A percentile compares a stretch with the other conserved stretches of the same genome.
phyloP scores from a whole-genome alignment of 225 moss, liverwort and hornwort genomes.

The Asterella californica region DNA sequence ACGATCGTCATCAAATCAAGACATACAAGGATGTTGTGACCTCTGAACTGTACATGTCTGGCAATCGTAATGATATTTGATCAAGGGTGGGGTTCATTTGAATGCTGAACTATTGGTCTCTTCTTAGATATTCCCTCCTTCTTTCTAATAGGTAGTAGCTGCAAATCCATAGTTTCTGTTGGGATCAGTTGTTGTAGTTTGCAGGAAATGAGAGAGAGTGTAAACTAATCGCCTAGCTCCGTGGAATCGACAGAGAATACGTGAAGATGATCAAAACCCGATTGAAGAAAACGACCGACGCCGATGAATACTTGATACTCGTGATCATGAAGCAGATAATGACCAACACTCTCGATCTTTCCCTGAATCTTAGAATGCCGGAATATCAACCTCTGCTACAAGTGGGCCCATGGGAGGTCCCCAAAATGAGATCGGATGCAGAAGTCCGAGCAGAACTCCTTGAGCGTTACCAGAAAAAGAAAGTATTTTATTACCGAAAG shows the following conservation, averaged over 20 bases:
- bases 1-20: too few species aligned
- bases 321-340: background rate
- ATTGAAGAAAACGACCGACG: background rate
- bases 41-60: too few species aligned
- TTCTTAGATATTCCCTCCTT: too few species aligned
- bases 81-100: too few species aligned
- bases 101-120: too few species aligned
- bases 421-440: background rate
- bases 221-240: too few species aligned
- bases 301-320: background rate
- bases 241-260: background rate
- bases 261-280: background rate
- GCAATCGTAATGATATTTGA: too few species aligned
- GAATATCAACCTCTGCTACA: background rate
- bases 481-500: background rate
- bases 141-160: too few species aligned
- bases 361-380: background rate
- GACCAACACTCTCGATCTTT: background rate
- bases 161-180: too few species aligned
- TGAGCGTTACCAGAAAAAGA: background rate
- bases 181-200: too few species aligned
- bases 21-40: too few species aligned
- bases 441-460: background rate
- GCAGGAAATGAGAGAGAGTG: too few species aligned
- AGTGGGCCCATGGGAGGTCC: background rate